Percentiles rank a stretch among this genome's conserved stretches.
Conservation (phyloP, 2,329 filamentous ascomycete species). For the Talaromyces piceae region DNA sequence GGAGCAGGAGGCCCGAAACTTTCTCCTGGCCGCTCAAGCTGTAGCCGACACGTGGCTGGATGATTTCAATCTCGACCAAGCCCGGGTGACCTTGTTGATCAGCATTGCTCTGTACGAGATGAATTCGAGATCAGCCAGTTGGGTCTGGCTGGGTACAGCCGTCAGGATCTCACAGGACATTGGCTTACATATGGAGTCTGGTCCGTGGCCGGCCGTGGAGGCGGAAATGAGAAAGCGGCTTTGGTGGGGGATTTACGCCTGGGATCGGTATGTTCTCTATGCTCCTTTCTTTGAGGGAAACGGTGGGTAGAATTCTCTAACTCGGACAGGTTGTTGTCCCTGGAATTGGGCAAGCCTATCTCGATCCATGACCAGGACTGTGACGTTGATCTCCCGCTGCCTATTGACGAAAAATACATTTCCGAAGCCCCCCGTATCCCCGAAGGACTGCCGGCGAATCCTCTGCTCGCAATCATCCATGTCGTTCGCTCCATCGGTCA, state of each 20-base stretch:
- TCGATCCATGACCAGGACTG: constrained; percentile 84
- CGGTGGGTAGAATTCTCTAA: not conserved
- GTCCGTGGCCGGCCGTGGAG: constrained; percentile 66
- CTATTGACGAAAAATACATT: constrained; percentile 65
- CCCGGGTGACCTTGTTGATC: constrained; percentile 62
- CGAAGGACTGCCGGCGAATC: constrained; percentile 53
- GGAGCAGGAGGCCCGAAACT: constrained; percentile 54
- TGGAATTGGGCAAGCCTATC: constrained; percentile 73
- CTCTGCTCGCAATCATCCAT: constrained; percentile 70
- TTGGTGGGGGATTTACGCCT: constrained; percentile 91
- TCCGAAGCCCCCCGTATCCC: constrained; percentile 42
- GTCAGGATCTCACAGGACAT: constrained; percentile 77
- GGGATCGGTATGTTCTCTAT: constrained; percentile 59
- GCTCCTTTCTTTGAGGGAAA: not conserved
- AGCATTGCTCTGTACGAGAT: constrained; percentile 77
- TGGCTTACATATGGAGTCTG: constrained; percentile 68
- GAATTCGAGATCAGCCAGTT: constrained; percentile 78
- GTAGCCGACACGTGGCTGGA: constrained; percentile 77
- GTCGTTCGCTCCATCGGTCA: constrained; percentile 71
- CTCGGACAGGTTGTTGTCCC: constrained; percentile 55
- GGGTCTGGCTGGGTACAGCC: constrained; percentile 75
- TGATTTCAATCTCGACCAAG: constrained; percentile 67
- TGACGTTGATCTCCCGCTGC: constrained; percentile 70
- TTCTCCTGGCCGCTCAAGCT: constrained; percentile 62
- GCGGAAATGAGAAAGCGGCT: constrained; percentile 77